Evolutionary conservation across 2,329 filamentous ascomycete genomes (phyloP).

Genomic region (Magnaporthiopsis poae): DNA sequence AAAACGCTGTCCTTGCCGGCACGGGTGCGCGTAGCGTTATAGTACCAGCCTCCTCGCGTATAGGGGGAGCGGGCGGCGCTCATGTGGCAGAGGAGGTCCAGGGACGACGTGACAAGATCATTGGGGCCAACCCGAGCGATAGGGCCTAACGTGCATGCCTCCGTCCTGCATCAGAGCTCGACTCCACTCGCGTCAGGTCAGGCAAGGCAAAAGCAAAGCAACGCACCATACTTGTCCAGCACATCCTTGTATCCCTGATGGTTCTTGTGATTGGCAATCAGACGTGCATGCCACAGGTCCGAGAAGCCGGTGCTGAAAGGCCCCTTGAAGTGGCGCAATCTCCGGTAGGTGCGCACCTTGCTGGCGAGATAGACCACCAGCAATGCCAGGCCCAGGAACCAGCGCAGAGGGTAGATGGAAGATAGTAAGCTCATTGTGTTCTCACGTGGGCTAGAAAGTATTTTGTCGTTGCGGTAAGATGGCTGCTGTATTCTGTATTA

Average conservation of each 20-base stretch:
- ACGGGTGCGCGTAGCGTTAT: conserved; percentile 28
- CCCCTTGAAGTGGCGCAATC: conserved; percentile 25
- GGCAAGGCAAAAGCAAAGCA: background rate
- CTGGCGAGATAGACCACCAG: background rate
- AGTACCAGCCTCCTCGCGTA: conserved; percentile 15
- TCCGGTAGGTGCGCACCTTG: conserved; percentile 9
- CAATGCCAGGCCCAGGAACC: background rate
- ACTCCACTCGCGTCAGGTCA: too few relatives aligned
- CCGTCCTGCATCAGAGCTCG: background rate
- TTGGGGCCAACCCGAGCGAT: conserved; percentile 27
- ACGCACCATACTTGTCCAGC: conserved; percentile 20
- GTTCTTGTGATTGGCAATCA: conserved; percentile 18
- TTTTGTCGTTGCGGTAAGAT: background rate
- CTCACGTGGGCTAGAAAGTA: background rate
- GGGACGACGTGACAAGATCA: conserved; percentile 25
- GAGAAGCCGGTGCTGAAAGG: conserved; percentile 24
- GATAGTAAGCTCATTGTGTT: background rate
- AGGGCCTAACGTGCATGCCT: conserved; percentile 16
- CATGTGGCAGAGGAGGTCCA: conserved; percentile 25
- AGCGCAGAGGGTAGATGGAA: background rate
- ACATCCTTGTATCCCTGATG: conserved; percentile 18
- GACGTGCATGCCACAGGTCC: conserved; percentile 23
- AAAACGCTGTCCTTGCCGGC: conserved; percentile 24
- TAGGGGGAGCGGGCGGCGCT: conserved; percentile 24
- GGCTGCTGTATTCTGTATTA: background rate